Evolutionary conservation across 305 asterid genomes (phyloP).

Genomic region (Fraxinus dipetala): DNA sequence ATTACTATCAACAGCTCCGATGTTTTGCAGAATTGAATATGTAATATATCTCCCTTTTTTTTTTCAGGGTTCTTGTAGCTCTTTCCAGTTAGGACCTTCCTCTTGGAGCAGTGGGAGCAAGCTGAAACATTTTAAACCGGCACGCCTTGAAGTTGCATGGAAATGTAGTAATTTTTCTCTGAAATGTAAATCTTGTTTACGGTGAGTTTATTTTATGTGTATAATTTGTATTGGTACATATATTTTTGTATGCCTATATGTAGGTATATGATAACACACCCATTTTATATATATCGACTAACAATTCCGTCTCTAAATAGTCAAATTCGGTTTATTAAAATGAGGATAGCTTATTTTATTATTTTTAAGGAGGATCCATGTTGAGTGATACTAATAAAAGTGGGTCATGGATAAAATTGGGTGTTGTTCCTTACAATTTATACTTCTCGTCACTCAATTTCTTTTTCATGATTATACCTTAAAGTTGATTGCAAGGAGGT

Average conservation of each 20-base stretch:
- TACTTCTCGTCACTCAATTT: slow-evolving; percentile 7
- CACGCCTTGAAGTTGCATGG: slow-evolving; percentile 30
- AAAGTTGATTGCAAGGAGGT: not conserved
- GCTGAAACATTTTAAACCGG: slow-evolving; percentile 33
- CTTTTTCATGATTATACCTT: not conserved
- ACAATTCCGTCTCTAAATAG: not conserved
- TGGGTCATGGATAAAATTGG: not conserved
- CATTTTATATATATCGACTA: not conserved
- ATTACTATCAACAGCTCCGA: slow-evolving; percentile 12
- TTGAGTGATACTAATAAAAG: slow-evolving; percentile 5
- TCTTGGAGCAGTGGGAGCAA: slow-evolving; percentile 48
- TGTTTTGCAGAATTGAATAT: slow-evolving; percentile 7
- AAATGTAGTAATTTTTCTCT: slow-evolving; percentile 50
- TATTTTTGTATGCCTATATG: not conserved
- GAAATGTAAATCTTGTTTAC: slow-evolving; percentile 57
- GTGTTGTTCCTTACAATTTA: too few species aligned
- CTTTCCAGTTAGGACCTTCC: slow-evolving; percentile 39
- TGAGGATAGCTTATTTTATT: slow-evolving; percentile 12
- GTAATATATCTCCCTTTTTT: not conserved
- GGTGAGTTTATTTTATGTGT: slow-evolving; percentile 39
- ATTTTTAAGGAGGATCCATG: not conserved
- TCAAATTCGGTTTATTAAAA: not conserved
- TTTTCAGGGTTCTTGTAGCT: slow-evolving; percentile 57
- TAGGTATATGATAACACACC: not conserved
- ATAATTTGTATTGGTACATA: slow-evolving; percentile 4